Evolutionary conservation across 2,329 filamentous ascomycete genomes (phyloP).

Genomic region (Fusarium veterinarium): DNA sequence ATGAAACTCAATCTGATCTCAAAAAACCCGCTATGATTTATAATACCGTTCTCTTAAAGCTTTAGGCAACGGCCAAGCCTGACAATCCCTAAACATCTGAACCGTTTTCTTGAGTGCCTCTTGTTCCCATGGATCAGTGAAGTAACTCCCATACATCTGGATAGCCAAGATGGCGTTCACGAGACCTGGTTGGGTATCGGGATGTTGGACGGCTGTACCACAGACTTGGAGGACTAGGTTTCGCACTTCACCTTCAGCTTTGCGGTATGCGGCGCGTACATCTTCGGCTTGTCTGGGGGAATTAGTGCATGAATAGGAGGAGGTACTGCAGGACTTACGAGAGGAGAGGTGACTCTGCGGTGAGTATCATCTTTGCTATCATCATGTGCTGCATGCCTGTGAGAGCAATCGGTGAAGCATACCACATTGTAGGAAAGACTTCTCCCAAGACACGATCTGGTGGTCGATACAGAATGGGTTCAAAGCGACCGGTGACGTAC

Average conservation of each 20-base stretch:
- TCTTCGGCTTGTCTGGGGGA: neutral
- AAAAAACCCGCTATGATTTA: neutral
- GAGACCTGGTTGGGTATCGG: slow-evolving; percentile 21
- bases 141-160: slow-evolving; percentile 36
- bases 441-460: slow-evolving; percentile 25
- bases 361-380: slow-evolving; percentile 40
- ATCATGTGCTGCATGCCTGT: slow-evolving; percentile 42
- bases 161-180: slow-evolving; percentile 32
- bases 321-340: neutral
- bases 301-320: rapidly evolving
- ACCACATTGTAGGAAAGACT: slow-evolving; percentile 37
- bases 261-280: slow-evolving; percentile 23
- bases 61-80: slow-evolving; percentile 37
- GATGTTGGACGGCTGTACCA: slow-evolving; percentile 31
- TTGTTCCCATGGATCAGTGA: slow-evolving; percentile 38
- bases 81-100: slow-evolving; percentile 29
- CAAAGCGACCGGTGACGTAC: neutral
- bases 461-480: slow-evolving; percentile 16
- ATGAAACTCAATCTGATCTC: neutral
- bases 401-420: slow-evolving; percentile 25
- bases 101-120: slow-evolving; percentile 34
- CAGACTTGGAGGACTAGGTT: slow-evolving; percentile 34
- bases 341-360: slow-evolving; percentile 33
- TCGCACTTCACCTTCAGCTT: slow-evolving; percentile 26
- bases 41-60: neutral